Evolutionary conservation across 176 grass and related monocot species (phyloP).

Genomic region (Puya raimondii): DNA sequence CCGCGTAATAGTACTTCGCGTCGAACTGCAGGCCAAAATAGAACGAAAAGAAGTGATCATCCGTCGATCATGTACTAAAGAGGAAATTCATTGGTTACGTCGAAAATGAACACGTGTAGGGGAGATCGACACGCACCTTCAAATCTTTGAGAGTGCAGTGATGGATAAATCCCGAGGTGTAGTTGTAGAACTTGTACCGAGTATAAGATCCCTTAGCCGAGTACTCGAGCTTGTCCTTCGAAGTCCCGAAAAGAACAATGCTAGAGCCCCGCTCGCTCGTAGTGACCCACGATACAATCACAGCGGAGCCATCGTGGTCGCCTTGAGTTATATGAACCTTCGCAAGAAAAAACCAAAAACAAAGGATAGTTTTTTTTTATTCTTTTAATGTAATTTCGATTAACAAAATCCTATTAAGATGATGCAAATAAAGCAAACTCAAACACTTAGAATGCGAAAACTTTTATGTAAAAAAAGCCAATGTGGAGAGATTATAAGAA

Average conservation of each 20-base stretch:
- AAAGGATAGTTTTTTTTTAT: no score
- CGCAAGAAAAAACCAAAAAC: background rate
- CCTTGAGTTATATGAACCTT: conserved; percentile 68
- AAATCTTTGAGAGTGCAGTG: conserved; percentile 63
- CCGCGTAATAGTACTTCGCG: conserved; percentile 52
- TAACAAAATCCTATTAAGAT: no score
- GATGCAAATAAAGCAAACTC: no score
- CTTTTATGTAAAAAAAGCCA: no score
- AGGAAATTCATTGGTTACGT: no score
- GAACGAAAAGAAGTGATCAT: background rate
- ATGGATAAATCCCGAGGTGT: conserved; percentile 90
- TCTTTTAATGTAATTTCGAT: no score
- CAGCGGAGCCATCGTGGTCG: conserved; percentile 31
- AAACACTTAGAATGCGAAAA: no score
- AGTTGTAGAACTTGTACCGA: conserved; percentile 66
- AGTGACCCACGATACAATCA: conserved; percentile 56
- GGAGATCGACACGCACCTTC: conserved; percentile 26
- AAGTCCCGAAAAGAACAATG: conserved; percentile 43
- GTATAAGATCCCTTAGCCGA: conserved; percentile 26
- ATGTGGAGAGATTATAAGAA: no score
- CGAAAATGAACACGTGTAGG: no score
- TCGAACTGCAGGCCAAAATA: conserved; percentile 21
- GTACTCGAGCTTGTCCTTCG: conserved; percentile 19
- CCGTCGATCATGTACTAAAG: no score
- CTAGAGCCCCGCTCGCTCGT: conserved; percentile 28